A percentile compares a stretch with the other conserved stretches of the same genome.
These are phyloP conservation scores for Logfia minima DNA, from an alignment of 129 eudicot genomes.

Conservation along the genomic window DNA sequence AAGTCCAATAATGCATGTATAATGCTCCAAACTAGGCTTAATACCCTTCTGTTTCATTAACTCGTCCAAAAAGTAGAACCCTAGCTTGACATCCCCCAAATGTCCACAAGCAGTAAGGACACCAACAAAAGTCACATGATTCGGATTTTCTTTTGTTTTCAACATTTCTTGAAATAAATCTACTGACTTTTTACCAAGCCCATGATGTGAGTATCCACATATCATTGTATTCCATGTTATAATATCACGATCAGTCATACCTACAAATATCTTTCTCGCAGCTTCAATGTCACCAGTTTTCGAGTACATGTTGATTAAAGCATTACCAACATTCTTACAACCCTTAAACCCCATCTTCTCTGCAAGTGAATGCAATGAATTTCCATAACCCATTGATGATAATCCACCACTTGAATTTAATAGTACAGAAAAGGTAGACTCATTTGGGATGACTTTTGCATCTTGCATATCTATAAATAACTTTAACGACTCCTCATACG, in stretches of 20 bases:
- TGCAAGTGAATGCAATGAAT: constrained; percentile 45
- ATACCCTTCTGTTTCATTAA: constrained; percentile 47
- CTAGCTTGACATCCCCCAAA: constrained; percentile 55
- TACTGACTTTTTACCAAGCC: constrained; percentile 56
- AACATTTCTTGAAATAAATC: constrained; percentile 53
- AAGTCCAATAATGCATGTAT: constrained; percentile 64
- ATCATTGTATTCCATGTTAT: constrained; percentile 64
- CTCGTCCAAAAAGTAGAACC: constrained; percentile 51
- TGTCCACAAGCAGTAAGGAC: constrained; percentile 64
- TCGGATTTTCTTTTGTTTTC: constrained; percentile 41
- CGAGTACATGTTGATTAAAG: constrained; percentile 54
- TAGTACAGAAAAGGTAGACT: constrained; percentile 59
- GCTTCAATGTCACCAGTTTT: constrained; percentile 45
- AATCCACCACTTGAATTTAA: constrained; percentile 52
- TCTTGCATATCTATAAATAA: constrained; percentile 46
- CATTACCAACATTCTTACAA: constrained; percentile 42
- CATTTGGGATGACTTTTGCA: constrained; percentile 46
- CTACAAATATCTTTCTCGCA: constrained; percentile 36
- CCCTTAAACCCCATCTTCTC: constrained; percentile 48
- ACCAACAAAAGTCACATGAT: constrained; percentile 53
- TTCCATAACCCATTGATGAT: constrained; percentile 51
- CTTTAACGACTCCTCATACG: constrained; percentile 41
- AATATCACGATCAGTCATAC: constrained; percentile 36
- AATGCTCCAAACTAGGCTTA: constrained; percentile 63
- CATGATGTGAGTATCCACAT: constrained; percentile 58